Evolutionary conservation across 208 protist species (phyloP).

Genomic region (Trypanosoma caninum): DNA sequence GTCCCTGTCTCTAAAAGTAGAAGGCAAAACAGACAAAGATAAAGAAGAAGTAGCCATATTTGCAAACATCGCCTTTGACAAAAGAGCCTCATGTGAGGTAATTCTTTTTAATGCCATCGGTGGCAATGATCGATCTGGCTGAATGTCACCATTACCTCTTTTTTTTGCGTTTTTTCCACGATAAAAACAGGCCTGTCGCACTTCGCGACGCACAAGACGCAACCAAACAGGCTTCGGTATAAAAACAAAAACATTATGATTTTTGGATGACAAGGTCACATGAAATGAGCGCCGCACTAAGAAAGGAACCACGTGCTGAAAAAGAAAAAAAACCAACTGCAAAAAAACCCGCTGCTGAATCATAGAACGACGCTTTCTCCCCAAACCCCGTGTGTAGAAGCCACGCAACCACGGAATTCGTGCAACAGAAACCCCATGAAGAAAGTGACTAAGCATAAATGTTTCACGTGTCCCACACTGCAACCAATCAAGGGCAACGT

Average conservation of each 20-base stretch:
- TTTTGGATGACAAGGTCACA: constrained; percentile 57
- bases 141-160: background rate
- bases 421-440: constrained; percentile 48
- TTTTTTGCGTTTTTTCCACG: background rate
- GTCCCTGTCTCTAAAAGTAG: background rate
- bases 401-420: constrained; percentile 59
- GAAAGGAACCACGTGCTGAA: constrained; percentile 64
- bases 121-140: background rate
- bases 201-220: constrained; percentile 37
- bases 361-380: constrained; percentile 39
- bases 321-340: constrained; percentile 66
- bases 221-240: constrained; percentile 48
- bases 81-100: constrained; percentile 1
- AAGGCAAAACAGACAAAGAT: background rate
- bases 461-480: constrained; percentile 31
- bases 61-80: background rate
- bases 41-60: background rate
- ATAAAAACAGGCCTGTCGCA: constrained; percentile 23
- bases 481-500: constrained; percentile 42
- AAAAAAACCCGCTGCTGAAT: constrained; percentile 64
- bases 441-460: constrained; percentile 48
- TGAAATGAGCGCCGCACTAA: constrained; percentile 48
- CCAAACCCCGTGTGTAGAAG: constrained; percentile 35
- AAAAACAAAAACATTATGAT: constrained; percentile 44
- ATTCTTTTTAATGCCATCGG: constrained; percentile 16